Percentiles rank a stretch among this genome's conserved stretches.
Conservation (phyloP, 345 rosid species). For the Gossypium rotundifolium region DNA sequence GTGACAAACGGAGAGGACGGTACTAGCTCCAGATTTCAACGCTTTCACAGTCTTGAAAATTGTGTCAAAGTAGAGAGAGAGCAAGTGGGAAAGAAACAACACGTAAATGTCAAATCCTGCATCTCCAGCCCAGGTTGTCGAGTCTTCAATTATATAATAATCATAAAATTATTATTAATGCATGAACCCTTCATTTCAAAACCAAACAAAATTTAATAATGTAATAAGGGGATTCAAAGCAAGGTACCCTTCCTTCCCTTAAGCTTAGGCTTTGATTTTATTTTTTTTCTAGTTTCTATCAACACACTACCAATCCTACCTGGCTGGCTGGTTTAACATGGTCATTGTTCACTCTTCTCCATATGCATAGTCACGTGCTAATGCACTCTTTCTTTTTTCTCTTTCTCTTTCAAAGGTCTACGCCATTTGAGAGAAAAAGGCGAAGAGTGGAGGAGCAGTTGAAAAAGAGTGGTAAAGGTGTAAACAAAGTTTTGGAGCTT, state of each 20-base stretch:
- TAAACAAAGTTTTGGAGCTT: constrained; percentile 20
- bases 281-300: not conserved
- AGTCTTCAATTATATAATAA: constrained; percentile 9
- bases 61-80: constrained; percentile 38
- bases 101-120: constrained; percentile 72
- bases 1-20: constrained; percentile 93
- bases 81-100: constrained; percentile 37
- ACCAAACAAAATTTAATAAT: not conserved
- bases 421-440: not conserved
- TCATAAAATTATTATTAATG: not conserved
- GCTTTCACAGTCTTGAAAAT: constrained; percentile 57
- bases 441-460: constrained; percentile 19
- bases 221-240: not conserved
- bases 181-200: not conserved
- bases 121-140: constrained; percentile 51
- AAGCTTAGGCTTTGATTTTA: not conserved
- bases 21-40: constrained; percentile 76
- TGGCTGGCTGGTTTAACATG: not conserved
- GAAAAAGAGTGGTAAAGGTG: constrained; percentile 17
- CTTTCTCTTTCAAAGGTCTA: not conserved
- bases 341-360: constrained; percentile 21
- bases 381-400: not conserved
- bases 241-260: not conserved
- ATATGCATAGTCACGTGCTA: constrained; percentile 27
- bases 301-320: not conserved